A percentile compares a stretch with the other conserved stretches of the same genome.
These are phyloP conservation scores for Sequoia sempervirens DNA, from an alignment of 75 land plant genomes.

Conservation along the genomic window DNA sequence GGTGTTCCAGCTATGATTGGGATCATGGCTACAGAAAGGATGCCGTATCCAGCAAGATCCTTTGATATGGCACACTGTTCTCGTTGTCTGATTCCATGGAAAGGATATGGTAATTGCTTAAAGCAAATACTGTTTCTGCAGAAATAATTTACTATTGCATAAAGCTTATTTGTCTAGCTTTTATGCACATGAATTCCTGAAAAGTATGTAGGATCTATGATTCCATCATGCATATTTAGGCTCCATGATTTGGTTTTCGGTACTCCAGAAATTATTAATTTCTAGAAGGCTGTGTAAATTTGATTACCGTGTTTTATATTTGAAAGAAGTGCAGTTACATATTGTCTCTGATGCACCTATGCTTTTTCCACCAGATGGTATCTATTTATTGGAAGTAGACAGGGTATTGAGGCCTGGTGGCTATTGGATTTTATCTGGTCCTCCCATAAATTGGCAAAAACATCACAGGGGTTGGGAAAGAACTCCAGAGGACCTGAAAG, in stretches of 20 bases:
- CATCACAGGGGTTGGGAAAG: conserved; percentile 84
- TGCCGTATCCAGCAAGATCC: conserved; percentile 62
- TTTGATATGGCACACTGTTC: conserved; percentile 76
- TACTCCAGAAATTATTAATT: background rate
- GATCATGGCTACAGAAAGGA: conserved; percentile 39
- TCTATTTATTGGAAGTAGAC: conserved; percentile 82
- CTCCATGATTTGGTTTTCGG: background rate
- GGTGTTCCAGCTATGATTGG: conserved; percentile 80
- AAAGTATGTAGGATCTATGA: background rate
- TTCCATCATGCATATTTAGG: background rate
- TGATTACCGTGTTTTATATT: background rate
- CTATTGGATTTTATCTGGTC: conserved; percentile 91
- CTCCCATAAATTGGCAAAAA: conserved; percentile 73
- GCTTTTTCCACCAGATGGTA: conserved; percentile 48
- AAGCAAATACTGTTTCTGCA: background rate
- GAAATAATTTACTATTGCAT: background rate
- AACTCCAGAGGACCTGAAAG: conserved; percentile 69
- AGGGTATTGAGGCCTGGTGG: conserved; percentile 87
- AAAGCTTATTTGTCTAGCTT: background rate
- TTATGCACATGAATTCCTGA: background rate
- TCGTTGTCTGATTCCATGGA: conserved; percentile 63
- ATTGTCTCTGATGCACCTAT: conserved; percentile 5
- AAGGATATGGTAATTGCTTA: conserved; percentile 30
- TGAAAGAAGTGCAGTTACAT: background rate
- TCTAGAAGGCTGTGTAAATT: background rate